A percentile compares a stretch with the other conserved stretches of the same genome.
Conservation (phyloP, 2,329 filamentous ascomycete genomes). For the Whalleya microplaca region DNA sequence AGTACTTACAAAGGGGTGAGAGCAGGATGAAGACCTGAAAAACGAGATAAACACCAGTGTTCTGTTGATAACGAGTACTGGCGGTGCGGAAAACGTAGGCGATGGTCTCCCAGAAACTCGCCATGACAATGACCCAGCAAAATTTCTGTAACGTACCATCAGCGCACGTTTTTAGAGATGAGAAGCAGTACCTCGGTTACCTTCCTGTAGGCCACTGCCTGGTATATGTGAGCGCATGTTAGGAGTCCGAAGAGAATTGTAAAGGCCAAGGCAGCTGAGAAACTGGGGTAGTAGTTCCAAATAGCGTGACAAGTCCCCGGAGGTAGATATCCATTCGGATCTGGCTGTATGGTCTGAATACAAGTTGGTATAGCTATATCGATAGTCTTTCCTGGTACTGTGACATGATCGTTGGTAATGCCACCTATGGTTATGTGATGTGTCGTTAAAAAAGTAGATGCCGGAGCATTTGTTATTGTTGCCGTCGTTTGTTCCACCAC, state of each 20-base stretch:
- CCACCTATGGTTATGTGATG: constrained; percentile 34
- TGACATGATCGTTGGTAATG: constrained; percentile 33
- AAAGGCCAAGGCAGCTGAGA: constrained; percentile 36
- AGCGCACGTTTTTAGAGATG: not conserved
- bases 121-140: constrained; percentile 44
- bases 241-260: constrained; percentile 32
- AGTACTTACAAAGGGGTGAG: constrained; percentile 34
- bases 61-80: constrained; percentile 35
- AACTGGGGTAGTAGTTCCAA: constrained; percentile 41
- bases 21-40: constrained; percentile 37
- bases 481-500: constrained; percentile 9
- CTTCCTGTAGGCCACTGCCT: constrained; percentile 31
- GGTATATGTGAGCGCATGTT: constrained; percentile 25
- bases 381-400: constrained; percentile 38
- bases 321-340: constrained; percentile 39
- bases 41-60: constrained; percentile 26
- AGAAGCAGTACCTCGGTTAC: constrained; percentile 9
- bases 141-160: constrained; percentile 27
- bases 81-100: constrained; percentile 35
- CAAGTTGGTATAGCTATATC: constrained; percentile 41
- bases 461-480: constrained; percentile 8
- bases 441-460: constrained; percentile 35
- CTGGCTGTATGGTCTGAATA: constrained; percentile 39
- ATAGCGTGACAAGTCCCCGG: constrained; percentile 36
- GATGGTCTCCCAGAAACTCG: constrained; percentile 37